A percentile compares a stretch with the other conserved stretches of the same genome.
These are phyloP conservation scores for Omphalotus guepiniiformis DNA, from an alignment of 768 basidiomycete genomes.

Conservation along the genomic window DNA sequence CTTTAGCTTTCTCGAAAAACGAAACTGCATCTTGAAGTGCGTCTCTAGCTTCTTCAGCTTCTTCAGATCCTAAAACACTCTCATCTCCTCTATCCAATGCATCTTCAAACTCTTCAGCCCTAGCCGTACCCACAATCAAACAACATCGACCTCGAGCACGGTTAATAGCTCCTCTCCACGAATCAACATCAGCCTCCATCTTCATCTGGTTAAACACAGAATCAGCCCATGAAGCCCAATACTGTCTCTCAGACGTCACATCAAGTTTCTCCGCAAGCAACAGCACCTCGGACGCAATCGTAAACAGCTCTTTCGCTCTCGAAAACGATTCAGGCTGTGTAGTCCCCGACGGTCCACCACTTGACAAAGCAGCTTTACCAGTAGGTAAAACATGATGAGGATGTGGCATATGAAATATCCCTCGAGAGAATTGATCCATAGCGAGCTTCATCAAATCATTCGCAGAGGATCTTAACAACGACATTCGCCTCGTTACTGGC, in stretches of 20 bases:
- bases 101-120: constrained; percentile 45
- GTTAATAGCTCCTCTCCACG: constrained; percentile 42
- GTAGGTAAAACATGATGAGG: constrained; percentile 21
- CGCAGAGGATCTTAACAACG: constrained; percentile 35
- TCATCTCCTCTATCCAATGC: constrained; percentile 40
- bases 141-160: constrained; percentile 50
- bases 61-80: constrained; percentile 36
- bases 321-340: constrained; percentile 37
- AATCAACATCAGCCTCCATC: constrained; percentile 53
- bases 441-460: constrained; percentile 56
- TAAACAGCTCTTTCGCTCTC: constrained; percentile 55
- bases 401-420: constrained; percentile 71
- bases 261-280: constrained; percentile 55
- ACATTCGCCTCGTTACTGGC: constrained; percentile 46
- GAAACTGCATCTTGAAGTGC: constrained; percentile 40
- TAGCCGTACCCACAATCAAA: constrained; percentile 52
- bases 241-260: constrained; percentile 37
- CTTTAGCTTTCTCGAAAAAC: constrained; percentile 32
- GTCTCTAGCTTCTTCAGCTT: constrained; percentile 54
- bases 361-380: constrained; percentile 10
- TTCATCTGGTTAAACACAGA: constrained; percentile 60
- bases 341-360: neutral
- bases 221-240: constrained; percentile 62
- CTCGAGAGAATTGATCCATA: constrained; percentile 65
- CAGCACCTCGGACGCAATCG: constrained; percentile 59